phyloP scores from a whole-genome alignment of 768 basidiomycete genomes.

The Hericium erinaceus region DNA sequence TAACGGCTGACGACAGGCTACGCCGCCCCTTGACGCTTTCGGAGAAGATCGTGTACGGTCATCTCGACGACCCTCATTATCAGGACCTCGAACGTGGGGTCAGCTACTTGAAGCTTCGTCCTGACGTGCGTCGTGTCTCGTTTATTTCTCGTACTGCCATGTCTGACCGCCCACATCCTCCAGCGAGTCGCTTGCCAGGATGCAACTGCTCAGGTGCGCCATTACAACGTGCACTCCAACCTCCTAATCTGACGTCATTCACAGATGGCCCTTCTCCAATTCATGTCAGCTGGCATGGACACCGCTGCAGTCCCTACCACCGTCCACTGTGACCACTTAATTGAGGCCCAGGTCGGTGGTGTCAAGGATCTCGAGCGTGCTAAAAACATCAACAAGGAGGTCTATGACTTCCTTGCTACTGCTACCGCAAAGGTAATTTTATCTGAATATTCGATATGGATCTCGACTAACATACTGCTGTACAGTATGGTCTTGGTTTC shows the following conservation, averaged over 20 bases:
- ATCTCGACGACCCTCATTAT: conserved; percentile 88
- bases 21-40: conserved; percentile 87
- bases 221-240: background rate
- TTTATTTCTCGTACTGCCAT: background rate
- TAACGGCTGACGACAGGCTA: conserved; percentile 38
- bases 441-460: background rate
- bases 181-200: conserved; percentile 89
- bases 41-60: conserved; percentile 97
- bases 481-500: conserved; percentile 94
- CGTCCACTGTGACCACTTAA: conserved; percentile 98
- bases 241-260: conserved; percentile 4
- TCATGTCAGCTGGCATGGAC: conserved; percentile 99
- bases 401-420: conserved; percentile 98
- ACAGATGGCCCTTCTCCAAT: conserved; percentile 98
- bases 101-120: conserved; percentile 95
- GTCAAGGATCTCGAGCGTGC: conserved; percentile 90
- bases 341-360: conserved; percentile 94
- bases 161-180: conserved; percentile 4
- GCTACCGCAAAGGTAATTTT: conserved; percentile 75
- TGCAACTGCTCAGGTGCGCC: conserved; percentile 64
- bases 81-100: conserved; percentile 87
- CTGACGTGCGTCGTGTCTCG: conserved; percentile 71
- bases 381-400: conserved; percentile 92
- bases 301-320: conserved; percentile 97
- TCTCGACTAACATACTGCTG: background rate